Percentiles rank a stretch among this genome's conserved stretches.
Evolutionary conservation across 805 yeast genomes (phyloP).

Genomic region (Alloascoidea africana): DNA sequence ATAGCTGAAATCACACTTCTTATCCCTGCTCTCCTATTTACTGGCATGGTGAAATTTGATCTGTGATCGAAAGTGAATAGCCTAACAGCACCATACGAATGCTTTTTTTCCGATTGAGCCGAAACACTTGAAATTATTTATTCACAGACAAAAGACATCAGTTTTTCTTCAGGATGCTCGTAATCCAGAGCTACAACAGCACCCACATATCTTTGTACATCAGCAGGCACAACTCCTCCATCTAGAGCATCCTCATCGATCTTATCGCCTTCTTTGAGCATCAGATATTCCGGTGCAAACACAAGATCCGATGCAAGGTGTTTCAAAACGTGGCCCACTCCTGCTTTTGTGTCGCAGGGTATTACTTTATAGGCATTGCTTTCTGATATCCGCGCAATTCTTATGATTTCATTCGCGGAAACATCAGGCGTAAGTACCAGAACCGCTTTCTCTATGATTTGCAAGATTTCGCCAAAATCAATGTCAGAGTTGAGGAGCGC

Average conservation of each 20-base stretch:
- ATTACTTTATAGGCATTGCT: slow-evolving; percentile 20
- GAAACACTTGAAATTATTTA: no score
- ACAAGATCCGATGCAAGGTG: slow-evolving; percentile 26
- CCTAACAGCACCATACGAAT: no score
- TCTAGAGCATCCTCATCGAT: no score
- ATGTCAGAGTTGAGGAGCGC: no score
- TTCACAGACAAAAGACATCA: no score
- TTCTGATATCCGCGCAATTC: background rate
- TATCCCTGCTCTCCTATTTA: no score
- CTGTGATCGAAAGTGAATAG: no score
- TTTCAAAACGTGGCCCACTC: slow-evolving; percentile 38
- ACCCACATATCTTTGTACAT: background rate
- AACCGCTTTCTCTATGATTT: background rate
- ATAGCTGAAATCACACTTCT: no score
- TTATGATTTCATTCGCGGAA: background rate
- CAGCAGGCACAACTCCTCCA: background rate
- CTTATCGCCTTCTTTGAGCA: no score
- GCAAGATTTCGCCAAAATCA: background rate
- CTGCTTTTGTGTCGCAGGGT: slow-evolving; percentile 28
- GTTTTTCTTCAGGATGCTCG: no score
- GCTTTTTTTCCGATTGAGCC: no score
- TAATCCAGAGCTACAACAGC: background rate
- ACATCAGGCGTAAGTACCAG: background rate
- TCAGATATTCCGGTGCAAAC: slow-evolving; percentile 11
- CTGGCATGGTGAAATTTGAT: no score